Base-by-base conservation (phyloP, 2,329 filamentous ascomycete genomes). In the Nannizziopsis barbatae region DNA sequence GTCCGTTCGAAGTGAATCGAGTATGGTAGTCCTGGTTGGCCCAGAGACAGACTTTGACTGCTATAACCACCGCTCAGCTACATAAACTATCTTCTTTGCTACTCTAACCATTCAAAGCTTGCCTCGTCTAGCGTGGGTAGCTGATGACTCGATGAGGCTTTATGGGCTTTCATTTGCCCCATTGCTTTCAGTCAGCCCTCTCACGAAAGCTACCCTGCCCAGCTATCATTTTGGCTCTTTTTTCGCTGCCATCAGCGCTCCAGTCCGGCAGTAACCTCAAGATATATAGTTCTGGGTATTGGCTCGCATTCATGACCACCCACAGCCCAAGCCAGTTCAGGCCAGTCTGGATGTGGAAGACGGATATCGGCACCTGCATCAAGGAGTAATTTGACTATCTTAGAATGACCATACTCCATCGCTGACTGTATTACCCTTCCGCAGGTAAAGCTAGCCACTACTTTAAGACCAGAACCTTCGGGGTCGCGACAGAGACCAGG, bases 401-500 rank as follows among this genome's bases (percentile, higher is more conserved):
- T 42, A 12, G 37, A 20, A 46, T 50, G 18, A 11, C 43, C 48
- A 46, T 36, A 38, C 53, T 54, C 53, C 51, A 54, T 54, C 5
- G 53, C 53, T 22, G 47, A 45, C 45, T 54, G 53, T 42, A 54
- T 48, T 30, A 51, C 49, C 39, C 53, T 53, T 38, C 53, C 53
- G 20, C 53, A 54, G 32, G 51, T 45, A 42, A 53, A 54, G 14
- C 38, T 47, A 44, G 45, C 42, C 30, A 38, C 22, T 42, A 50
- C 47, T 20, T 39, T 37, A 45, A 51, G 42, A 50, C 51, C 12
- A 32, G 48, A 44, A 45, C 38, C 30, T 43, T 38, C 41, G 41
- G 12, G 22, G 41, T 43, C 41, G 27, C 20, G 41, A 43, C 41
- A 32, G 41, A 43, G 41, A 43, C 47, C 40, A 40, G 20, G 17